Percentiles rank a stretch among this genome's conserved stretches.
These are phyloP conservation scores for Debaryomyces maramus DNA, from an alignment of 805 yeast genomes.

Conservation along the genomic window DNA sequence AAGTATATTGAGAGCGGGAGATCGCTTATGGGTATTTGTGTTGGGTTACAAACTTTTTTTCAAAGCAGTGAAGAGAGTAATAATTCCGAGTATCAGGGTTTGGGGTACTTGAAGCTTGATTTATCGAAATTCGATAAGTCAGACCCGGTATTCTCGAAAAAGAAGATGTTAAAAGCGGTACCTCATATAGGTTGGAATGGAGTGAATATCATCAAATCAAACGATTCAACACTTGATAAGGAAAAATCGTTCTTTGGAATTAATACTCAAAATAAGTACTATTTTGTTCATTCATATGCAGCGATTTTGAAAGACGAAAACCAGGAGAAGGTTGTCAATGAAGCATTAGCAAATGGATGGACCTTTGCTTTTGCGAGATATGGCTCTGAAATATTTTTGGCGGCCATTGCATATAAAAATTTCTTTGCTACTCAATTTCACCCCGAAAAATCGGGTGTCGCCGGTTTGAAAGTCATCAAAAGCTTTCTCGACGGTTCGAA, in stretches of 20 bases:
- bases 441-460: slow-evolving; percentile 96
- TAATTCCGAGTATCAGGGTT: slow-evolving; percentile 56
- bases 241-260: slow-evolving; percentile 55
- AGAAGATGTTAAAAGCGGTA: slow-evolving; percentile 64
- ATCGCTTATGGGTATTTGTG: slow-evolving; percentile 96
- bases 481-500: slow-evolving; percentile 61
- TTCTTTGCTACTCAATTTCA: slow-evolving; percentile 96
- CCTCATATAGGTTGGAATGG: slow-evolving; percentile 98
- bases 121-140: slow-evolving; percentile 56
- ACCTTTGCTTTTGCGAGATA: slow-evolving; percentile 69
- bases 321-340: slow-evolving; percentile 26
- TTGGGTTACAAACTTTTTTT: slow-evolving; percentile 88
- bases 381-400: slow-evolving; percentile 77
- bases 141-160: slow-evolving; percentile 31
- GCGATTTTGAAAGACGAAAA: slow-evolving; percentile 51
- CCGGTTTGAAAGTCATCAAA: slow-evolving; percentile 77
- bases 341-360: slow-evolving; percentile 54
- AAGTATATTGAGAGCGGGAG: slow-evolving; percentile 73
- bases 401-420: slow-evolving; percentile 75
- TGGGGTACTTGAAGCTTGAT: slow-evolving; percentile 44
- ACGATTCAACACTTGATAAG: slow-evolving; percentile 22
- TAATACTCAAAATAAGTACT: slow-evolving; percentile 69
- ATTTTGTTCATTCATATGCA: slow-evolving; percentile 95
- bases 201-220: slow-evolving; percentile 25
- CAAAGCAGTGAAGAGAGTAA: slow-evolving; percentile 71